Percentiles rank a stretch among this genome's conserved stretches.
These are phyloP conservation scores for Leishmania braziliensis DNA, from an alignment of 208 protist genomes.

Conservation along the genomic window DNA sequence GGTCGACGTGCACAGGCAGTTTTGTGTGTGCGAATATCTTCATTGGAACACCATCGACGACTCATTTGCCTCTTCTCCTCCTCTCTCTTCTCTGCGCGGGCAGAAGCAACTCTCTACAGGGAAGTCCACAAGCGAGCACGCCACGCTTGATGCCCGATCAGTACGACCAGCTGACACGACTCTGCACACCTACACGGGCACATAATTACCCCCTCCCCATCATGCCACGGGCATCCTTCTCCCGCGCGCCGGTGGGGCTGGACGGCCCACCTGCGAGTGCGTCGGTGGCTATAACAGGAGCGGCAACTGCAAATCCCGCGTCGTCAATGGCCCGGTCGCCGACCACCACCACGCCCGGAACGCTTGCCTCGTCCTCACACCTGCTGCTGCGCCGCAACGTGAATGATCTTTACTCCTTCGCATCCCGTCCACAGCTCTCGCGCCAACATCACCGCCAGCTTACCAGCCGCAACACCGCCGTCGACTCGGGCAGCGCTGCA, in stretches of 20 bases:
- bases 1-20: neutral
- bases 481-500: neutral
- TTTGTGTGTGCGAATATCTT: neutral
- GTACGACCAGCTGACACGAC: neutral
- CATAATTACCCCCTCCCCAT: neutral
- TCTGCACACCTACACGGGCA: neutral
- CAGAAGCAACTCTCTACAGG: neutral
- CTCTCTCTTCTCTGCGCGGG: neutral
- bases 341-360: neutral
- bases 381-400: slow-evolving; percentile 5
- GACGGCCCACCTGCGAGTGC: neutral
- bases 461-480: neutral
- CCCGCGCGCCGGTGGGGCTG: neutral
- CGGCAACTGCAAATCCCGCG: neutral
- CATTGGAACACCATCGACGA: neutral
- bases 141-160: neutral
- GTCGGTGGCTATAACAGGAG: neutral
- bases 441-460: neutral
- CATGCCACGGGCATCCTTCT: neutral
- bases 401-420: slow-evolving; percentile 3
- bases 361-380: neutral
- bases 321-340: neutral
- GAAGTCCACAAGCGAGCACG: neutral
- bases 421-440: slow-evolving; percentile 1
- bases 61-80: neutral